Base-by-base conservation (phyloP, 2,329 filamentous ascomycete species). In the Fusarium kyushuense region DNA sequence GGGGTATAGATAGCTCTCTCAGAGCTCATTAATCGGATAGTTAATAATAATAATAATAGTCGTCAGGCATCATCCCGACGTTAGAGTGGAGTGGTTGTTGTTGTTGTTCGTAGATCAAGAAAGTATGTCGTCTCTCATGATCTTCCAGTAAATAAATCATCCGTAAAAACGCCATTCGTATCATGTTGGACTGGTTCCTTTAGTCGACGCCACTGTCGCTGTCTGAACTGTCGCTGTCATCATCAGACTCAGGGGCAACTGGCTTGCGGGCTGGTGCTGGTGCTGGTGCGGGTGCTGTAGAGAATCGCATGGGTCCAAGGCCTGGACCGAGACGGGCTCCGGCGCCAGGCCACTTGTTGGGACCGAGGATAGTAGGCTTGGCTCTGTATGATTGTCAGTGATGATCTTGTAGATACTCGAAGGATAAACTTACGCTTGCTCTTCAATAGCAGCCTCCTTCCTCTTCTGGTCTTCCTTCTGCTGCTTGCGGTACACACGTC, bases 401-500 rank as follows among this genome's bases (percentile, higher is more conserved):
- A 12, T 38, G 9, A 3, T 19, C 17, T 14, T 3, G 7, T 1
- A 9, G 14, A 6, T 19, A 3, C 7, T 9, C 0, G 6, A 1
- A 29, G 17, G 13, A 16, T 6, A 2, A 17, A 13, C 59, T 10
- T 25, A 63, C 59, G 59, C 59, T 48, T 63, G 49, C 21, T 63
- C 59, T 7, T 63, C 58, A 6, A 16, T 38, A 27, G 35, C 27
- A 30, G 58, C 58, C 17, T 63, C 58, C 58, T 45, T 47, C 21
- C 46, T 55, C 49, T 48, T 63, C 38, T 63, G 58, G 17, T 63
- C 59, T 13, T 63, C 59, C 42, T 63, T 63, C 17, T 38, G 58
- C 17, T 63, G 58, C 19, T 63, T 63, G 27, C 59, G 58, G 36
- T 57, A 27, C 11, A 60, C 42, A 14, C 58, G 59, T 11, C 59